Evolutionary conservation across 768 basidiomycete genomes (phyloP).

Genomic region (Ramaria rubella): DNA sequence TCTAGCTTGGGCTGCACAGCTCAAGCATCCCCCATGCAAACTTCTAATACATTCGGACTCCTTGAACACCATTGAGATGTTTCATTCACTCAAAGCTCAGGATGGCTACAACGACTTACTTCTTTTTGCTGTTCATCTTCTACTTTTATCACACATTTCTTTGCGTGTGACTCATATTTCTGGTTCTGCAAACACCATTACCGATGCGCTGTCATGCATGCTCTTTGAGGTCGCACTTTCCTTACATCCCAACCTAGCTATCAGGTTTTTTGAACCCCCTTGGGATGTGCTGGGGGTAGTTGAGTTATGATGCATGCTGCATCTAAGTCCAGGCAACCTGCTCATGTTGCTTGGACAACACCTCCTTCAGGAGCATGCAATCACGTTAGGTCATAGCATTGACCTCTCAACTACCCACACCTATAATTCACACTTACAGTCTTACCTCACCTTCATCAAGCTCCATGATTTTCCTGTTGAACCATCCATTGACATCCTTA

Average conservation of each 20-base stretch:
- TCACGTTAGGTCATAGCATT: slow-evolving; percentile 28
- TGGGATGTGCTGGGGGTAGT: slow-evolving; percentile 8
- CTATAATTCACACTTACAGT: too few relatives aligned
- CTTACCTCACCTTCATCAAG: slow-evolving; percentile 30
- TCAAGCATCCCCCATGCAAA: too few relatives aligned
- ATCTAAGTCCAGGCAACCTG: slow-evolving; percentile 22
- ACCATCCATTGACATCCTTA: slow-evolving; percentile 33
- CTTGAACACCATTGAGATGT: too few relatives aligned
- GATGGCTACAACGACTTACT: slow-evolving; percentile 25
- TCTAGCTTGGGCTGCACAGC: too few relatives aligned
- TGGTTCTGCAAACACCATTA: slow-evolving; percentile 15
- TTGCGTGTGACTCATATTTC: slow-evolving; percentile 19
- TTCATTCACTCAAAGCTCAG: slow-evolving; percentile 17
- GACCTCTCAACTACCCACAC: slow-evolving; percentile 17
- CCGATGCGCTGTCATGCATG: too few relatives aligned
- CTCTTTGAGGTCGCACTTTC: slow-evolving; percentile 17
- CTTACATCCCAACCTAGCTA: neutral
- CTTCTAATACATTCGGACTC: too few relatives aligned
- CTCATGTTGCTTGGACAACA: slow-evolving; percentile 31
- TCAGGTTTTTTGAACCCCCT: slow-evolving; percentile 16
- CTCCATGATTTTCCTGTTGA: slow-evolving; percentile 28
- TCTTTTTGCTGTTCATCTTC: slow-evolving; percentile 15
- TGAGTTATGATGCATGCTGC: slow-evolving; percentile 22
- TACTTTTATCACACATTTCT: slow-evolving; percentile 11
- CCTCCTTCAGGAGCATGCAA: slow-evolving; percentile 25